Base-by-base conservation (phyloP, 1,284 basidiomycete species). In the Anthracocystis walkeri region DNA sequence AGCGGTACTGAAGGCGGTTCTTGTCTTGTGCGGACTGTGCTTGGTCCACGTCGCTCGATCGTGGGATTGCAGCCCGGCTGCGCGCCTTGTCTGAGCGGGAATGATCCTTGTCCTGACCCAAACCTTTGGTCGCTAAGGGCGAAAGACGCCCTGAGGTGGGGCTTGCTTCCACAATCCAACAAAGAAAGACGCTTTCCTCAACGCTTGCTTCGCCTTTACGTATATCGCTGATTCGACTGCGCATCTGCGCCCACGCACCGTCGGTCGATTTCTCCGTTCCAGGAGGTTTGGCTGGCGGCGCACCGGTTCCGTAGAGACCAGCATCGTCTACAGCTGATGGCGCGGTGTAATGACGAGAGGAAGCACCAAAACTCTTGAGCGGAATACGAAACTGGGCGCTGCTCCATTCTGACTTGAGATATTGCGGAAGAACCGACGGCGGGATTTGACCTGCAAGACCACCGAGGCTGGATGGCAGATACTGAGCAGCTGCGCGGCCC, bases 391-490 rank as follows among this genome's bases (percentile, higher is more conserved):
- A 83, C 44, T 81, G 81, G 2, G 80, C 74, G 41, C 56, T 66
- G 49, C 76, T 77, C 81, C 81, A 83, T 44, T 77, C 74, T 1
- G 78, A 81, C 40, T 69, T 70, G 53, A 83, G 66, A 49, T 83
- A 83, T 18, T 72, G 71, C 11, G 80, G 80, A 21, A 81, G 51
- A 16, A 82, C 59, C 4, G 74, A 75, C 2, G 71, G 44, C 8
- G 80, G 80, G 18, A 82, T 74, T 20, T 73, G 71, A 29, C 60
- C 57, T 0, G 75, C 75, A 11, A 81, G 58, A 14, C 48, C 63
- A 8, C 68, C 64, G 25, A 81, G 58, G n/a, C 65, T 65, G 0
- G 75, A 38, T 0, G 79, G 78, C 6, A 81, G 62, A 23, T 66
- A 79, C 27, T 69, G 72, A 18, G 73, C 65, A 8, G 76, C 72